Evolutionary conservation across 2,329 filamentous ascomycete genomes (phyloP).

Genomic region (Corinectria fuckeliana): DNA sequence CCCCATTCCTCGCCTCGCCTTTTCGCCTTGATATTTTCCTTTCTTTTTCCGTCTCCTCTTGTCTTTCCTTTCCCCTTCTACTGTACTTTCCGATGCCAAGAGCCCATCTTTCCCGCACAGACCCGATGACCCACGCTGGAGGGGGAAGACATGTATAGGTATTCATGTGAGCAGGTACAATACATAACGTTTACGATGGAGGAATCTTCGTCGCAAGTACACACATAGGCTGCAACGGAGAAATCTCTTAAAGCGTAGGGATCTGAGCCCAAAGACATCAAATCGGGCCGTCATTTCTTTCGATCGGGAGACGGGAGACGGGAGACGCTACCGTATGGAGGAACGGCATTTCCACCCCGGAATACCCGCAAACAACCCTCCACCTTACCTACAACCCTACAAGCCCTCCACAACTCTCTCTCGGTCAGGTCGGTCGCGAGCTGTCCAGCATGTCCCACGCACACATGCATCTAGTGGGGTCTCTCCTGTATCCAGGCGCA

Average conservation of each 20-base stretch:
- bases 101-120: slow-evolving; percentile 12
- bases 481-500: no score
- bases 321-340: not conserved
- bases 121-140: not conserved
- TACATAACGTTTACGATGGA: no score
- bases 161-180: no score
- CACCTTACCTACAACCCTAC: no score
- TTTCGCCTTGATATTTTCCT: not conserved
- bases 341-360: slow-evolving; percentile 16
- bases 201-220: no score
- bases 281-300: slow-evolving; percentile 14
- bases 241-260: no score
- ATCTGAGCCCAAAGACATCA: not conserved
- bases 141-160: no score
- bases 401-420: not conserved
- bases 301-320: not conserved
- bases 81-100: slow-evolving; percentile 13
- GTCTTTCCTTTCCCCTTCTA: slow-evolving; percentile 6
- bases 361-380: no score
- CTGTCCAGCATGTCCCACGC: not conserved
- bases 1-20: slow-evolving; percentile 2
- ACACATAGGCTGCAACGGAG: no score
- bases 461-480: slow-evolving; percentile 5
- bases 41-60: slow-evolving; percentile 4
- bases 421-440: not conserved